These are phyloP conservation scores for Thalassiosira oceanica DNA, from an alignment of 352 stramenopile species.

Conservation along the genomic window DNA sequence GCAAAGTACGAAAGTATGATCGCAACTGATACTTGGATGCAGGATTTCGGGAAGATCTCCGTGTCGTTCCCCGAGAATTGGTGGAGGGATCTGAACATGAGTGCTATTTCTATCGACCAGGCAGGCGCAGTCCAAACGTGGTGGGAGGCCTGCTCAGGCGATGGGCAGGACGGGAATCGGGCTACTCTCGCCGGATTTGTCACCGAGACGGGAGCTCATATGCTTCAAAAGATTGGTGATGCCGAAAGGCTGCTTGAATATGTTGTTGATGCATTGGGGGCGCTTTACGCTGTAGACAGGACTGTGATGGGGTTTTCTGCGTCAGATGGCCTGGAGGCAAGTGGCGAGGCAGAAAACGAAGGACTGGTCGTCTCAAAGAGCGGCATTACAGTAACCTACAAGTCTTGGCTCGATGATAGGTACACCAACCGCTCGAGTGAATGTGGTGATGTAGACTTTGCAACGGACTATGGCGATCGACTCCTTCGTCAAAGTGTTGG, in stretches of 20 bases:
- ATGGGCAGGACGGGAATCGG: slow-evolving; percentile 7
- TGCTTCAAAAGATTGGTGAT: slow-evolving; percentile 7
- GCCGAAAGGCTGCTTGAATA: slow-evolving; percentile 17
- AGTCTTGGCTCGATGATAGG: slow-evolving; percentile 22
- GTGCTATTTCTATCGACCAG: slow-evolving; percentile 22
- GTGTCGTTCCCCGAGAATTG: slow-evolving; percentile 33
- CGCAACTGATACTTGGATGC: slow-evolving; percentile 34
- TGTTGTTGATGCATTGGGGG: slow-evolving; percentile 13
- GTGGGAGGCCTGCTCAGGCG: slow-evolving; percentile 28
- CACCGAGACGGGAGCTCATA: slow-evolving; percentile 3
- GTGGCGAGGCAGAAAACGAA: slow-evolving; percentile 6
- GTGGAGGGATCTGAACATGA: slow-evolving; percentile 16
- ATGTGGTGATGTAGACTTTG: neutral
- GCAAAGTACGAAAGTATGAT: slow-evolving; percentile 22
- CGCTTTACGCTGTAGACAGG: slow-evolving; percentile 18
- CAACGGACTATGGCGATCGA: slow-evolving; percentile 18
- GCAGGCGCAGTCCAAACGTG: slow-evolving; percentile 13
- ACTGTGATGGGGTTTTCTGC: slow-evolving; percentile 11
- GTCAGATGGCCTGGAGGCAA: neutral
- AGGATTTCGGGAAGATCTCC: slow-evolving; percentile 29
- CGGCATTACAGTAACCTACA: slow-evolving; percentile 23
- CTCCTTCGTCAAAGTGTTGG: slow-evolving; percentile 9
- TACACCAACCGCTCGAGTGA: slow-evolving; percentile 11
- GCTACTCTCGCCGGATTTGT: slow-evolving; percentile 29
- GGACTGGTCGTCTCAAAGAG: slow-evolving; percentile 13